Conservation (phyloP, 2,329 filamentous ascomycete genomes). For the Leptographium procerum region DNA sequence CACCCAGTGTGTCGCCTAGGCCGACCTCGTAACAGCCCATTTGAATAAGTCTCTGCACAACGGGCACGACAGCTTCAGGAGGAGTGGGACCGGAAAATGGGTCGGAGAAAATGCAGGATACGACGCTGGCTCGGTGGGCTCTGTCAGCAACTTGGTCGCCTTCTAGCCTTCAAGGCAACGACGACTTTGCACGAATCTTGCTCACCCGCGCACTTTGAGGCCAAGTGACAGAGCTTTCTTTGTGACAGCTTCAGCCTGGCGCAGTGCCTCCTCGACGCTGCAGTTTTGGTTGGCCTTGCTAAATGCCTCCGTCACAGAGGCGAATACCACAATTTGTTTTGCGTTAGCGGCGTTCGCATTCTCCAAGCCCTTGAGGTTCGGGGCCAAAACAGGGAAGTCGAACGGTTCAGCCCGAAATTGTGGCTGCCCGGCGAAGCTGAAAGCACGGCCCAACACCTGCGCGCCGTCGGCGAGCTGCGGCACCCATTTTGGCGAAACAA, state of each 20-base stretch:
- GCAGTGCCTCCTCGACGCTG: constrained; percentile 10
- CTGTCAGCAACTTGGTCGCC: neutral
- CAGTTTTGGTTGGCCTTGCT: constrained; percentile 73
- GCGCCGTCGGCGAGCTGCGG: constrained; percentile 41
- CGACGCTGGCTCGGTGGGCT: neutral
- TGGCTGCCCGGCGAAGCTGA: neutral
- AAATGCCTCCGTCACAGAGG: constrained; percentile 69
- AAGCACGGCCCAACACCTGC: neutral
- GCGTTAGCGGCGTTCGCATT: constrained; percentile 43
- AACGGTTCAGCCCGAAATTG: neutral
- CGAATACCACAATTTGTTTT: constrained; percentile 35
- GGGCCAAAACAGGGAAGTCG: neutral
- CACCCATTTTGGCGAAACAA: constrained; percentile 74
- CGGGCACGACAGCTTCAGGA: neutral
- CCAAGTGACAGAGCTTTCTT: neutral
- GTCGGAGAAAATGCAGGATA: constrained; percentile 1
- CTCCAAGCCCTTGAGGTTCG: constrained; percentile 33
- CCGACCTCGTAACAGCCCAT: constrained; percentile 2
- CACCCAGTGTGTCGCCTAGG: constrained; percentile 1
- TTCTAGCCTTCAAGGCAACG: neutral
- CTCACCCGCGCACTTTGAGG: neutral
- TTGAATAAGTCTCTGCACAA: neutral
- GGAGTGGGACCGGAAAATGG: neutral
- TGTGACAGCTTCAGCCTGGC: neutral
- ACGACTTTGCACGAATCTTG: neutral